phyloP scores from a whole-genome alignment of 208 protist species.

The Balamuthia mandrillaris region DNA sequence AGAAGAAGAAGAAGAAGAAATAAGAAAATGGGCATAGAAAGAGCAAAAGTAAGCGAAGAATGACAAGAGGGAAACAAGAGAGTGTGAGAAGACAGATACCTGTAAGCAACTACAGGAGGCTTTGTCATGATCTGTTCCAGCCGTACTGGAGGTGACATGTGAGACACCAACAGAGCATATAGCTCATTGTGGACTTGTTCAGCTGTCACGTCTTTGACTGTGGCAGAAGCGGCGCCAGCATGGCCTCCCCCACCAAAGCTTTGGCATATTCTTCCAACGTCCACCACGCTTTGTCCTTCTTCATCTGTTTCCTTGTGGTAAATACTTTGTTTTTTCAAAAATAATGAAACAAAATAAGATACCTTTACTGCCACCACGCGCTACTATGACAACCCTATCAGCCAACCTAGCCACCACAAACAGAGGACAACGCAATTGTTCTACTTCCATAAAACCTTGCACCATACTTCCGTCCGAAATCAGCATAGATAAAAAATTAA shows the following conservation, averaged over 20 bases:
- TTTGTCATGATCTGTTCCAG: slow-evolving; percentile 18
- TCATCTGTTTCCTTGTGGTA: too few relatives aligned
- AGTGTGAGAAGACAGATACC: not conserved
- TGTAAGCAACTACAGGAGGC: slow-evolving; percentile 11
- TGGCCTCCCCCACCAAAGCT: slow-evolving; percentile 35
- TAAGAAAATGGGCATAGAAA: not conserved
- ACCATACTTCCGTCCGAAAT: too few relatives aligned
- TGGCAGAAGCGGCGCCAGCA: slow-evolving; percentile 3
- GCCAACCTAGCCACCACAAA: too few relatives aligned
- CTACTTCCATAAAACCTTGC: too few relatives aligned
- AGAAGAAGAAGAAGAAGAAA: not conserved
- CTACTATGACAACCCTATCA: too few relatives aligned
- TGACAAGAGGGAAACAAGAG: not conserved
- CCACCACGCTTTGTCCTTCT: not conserved
- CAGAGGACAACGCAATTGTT: too few relatives aligned
- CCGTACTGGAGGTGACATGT: not conserved
- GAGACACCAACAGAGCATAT: slow-evolving; percentile 1
- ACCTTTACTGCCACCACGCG: too few relatives aligned
- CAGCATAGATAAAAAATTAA: too few relatives aligned
- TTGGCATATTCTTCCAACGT: slow-evolving; percentile 14
- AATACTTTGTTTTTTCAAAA: too few relatives aligned
- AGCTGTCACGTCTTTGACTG: not conserved
- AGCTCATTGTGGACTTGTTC: slow-evolving; percentile 21
- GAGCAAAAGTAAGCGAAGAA: not conserved
- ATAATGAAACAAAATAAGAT: too few relatives aligned